A percentile compares a stretch with the other conserved stretches of the same genome.
phyloP scores from a whole-genome alignment of 345 rosid species.

The Populus pruinosa region DNA sequence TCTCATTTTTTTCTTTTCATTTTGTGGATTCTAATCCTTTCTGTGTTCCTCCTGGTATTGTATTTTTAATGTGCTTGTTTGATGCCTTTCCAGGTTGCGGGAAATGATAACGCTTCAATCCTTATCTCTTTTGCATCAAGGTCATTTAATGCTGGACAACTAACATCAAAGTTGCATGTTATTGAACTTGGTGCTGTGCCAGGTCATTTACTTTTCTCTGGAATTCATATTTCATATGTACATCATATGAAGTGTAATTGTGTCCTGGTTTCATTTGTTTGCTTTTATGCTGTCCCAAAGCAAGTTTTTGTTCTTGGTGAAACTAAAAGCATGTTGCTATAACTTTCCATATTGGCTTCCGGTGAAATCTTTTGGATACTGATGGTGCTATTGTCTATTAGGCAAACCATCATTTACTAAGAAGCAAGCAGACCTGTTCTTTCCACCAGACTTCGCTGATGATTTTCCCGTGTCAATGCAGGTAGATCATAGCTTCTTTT shows the following conservation, averaged over 20 bases:
- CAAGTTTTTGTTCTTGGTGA: neutral
- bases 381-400: neutral
- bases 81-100: slow-evolving; percentile 47
- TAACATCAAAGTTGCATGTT: slow-evolving; percentile 84
- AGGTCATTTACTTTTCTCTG: slow-evolving; percentile 36
- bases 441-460: slow-evolving; percentile 29
- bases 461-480: slow-evolving; percentile 30
- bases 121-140: slow-evolving; percentile 91
- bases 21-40: neutral
- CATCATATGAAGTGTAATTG: neutral
- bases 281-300: neutral
- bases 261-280: neutral
- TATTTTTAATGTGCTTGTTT: neutral
- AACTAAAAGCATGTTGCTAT: neutral
- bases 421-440: slow-evolving; percentile 28
- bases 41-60: neutral
- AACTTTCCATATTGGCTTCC: neutral
- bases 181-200: slow-evolving; percentile 98
- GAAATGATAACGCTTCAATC: slow-evolving; percentile 82
- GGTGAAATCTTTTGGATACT: neutral
- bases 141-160: slow-evolving; percentile 79
- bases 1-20: neutral
- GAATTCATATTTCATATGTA: neutral
- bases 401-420: slow-evolving; percentile 26
- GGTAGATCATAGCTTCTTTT: neutral